Percentiles rank a stretch among this genome's conserved stretches.
Conservation (phyloP, 73 alveolate genomes). For the Durusdinium trenchii region DNA sequence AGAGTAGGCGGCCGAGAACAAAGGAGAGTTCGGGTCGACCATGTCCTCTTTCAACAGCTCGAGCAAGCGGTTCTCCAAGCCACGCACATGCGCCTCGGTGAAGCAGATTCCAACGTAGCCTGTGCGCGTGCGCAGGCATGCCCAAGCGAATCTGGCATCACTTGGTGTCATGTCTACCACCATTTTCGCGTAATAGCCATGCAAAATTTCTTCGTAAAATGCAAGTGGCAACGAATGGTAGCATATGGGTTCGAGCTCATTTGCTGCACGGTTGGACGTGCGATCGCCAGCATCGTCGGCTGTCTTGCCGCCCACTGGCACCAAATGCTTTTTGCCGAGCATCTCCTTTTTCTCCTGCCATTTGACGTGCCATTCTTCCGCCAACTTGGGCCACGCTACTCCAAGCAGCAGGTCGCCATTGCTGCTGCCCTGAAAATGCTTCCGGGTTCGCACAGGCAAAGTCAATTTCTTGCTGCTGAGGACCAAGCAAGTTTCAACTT, state of each 20-base stretch:
- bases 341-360: slow-evolving; percentile 32
- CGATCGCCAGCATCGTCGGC: background rate
- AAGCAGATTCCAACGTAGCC: background rate
- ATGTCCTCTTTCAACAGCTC: background rate
- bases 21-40: background rate
- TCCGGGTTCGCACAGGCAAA: slow-evolving; percentile 10
- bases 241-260: background rate
- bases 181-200: background rate
- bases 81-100: background rate
- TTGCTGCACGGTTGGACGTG: background rate
- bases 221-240: background rate
- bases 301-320: slow-evolving; percentile 32
- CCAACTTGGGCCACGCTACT: background rate
- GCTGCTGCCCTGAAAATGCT: background rate
- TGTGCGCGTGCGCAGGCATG: background rate
- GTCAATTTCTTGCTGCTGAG: background rate
- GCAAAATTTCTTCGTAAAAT: background rate
- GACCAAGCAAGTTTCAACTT: background rate
- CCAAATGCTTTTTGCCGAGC: background rate
- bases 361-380: background rate
- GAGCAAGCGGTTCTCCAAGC: background rate
- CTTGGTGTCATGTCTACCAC: slow-evolving; percentile 5
- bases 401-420: background rate
- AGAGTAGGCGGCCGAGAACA: background rate
- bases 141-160: background rate